Conservation (phyloP, 2,329 filamentous ascomycete species). For the Chaetomium sp. region DNA sequence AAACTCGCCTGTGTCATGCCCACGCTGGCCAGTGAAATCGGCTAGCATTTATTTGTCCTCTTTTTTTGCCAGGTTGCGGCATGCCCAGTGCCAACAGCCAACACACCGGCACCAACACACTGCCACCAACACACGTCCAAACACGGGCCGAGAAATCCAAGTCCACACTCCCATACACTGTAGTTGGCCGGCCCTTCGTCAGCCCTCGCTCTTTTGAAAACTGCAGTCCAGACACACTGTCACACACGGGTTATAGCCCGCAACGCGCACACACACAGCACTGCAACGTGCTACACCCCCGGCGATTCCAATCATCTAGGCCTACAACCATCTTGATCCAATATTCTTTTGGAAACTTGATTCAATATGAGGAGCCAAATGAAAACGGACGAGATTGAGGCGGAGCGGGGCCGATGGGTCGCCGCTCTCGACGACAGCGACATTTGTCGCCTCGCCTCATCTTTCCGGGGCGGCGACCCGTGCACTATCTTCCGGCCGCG, state of each 20-base stretch:
- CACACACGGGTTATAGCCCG: too few relatives aligned
- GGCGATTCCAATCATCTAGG: not conserved
- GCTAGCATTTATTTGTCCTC: too few relatives aligned
- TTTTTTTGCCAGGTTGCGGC: too few relatives aligned
- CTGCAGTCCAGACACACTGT: not conserved
- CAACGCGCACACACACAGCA: not conserved
- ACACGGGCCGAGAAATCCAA: conserved; percentile 1
- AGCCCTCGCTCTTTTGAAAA: not conserved
- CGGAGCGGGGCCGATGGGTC: conserved; percentile 7
- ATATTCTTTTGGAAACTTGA: not conserved
- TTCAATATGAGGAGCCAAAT: conserved; percentile 7
- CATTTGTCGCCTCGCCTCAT: conserved; percentile 15
- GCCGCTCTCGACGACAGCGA: conserved; percentile 10
- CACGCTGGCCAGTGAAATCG: too few relatives aligned
- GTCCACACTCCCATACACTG: not conserved
- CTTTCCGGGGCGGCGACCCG: not conserved
- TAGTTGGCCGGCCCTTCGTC: too few relatives aligned
- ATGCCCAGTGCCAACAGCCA: not conserved
- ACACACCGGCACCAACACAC: too few relatives aligned
- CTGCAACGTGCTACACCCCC: not conserved
- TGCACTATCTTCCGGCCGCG: conserved; percentile 18
- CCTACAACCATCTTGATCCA: too few relatives aligned
- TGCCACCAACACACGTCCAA: conserved; percentile 6
- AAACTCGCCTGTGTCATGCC: too few relatives aligned
- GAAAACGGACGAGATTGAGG: conserved; percentile 1